Evolutionary conservation across 169 alveolate species (phyloP).

Genomic region (Amoebophrya sp.): DNA sequence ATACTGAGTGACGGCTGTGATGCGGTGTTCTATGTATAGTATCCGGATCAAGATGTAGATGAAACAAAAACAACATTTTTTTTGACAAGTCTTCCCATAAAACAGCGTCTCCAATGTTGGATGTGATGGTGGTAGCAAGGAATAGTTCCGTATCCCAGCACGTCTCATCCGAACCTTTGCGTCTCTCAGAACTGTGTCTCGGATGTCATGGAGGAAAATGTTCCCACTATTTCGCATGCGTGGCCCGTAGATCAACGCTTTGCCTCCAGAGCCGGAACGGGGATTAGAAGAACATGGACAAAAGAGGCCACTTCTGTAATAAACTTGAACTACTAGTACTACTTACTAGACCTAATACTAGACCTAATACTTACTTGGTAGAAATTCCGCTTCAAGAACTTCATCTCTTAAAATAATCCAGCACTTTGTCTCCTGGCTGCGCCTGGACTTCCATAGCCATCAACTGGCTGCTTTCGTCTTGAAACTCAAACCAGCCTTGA

Average conservation of each 20-base stretch:
- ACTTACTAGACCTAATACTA: too few relatives aligned
- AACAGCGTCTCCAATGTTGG: constrained; percentile 52
- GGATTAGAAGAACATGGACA: constrained; percentile 81
- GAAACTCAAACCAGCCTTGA: constrained; percentile 79
- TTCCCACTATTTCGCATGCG: constrained; percentile 76
- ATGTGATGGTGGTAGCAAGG: constrained; percentile 60
- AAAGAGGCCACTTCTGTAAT: too few relatives aligned
- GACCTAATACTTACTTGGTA: too few relatives aligned
- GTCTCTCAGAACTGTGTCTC: constrained; percentile 59
- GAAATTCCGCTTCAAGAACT: constrained; percentile 18
- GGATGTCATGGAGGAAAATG: constrained; percentile 78
- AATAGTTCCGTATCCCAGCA: constrained; percentile 82
- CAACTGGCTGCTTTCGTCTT: constrained; percentile 82
- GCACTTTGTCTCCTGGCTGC: background rate
- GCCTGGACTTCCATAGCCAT: constrained; percentile 58
- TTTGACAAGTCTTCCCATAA: too few relatives aligned
- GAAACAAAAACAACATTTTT: too few relatives aligned
- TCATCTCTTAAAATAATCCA: background rate
- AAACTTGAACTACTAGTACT: too few relatives aligned
- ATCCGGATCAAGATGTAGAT: too few relatives aligned
- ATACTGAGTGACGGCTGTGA: too few relatives aligned
- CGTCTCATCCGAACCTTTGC: constrained; percentile 77
- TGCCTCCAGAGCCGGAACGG: constrained; percentile 93
- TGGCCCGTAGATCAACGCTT: constrained; percentile 80
- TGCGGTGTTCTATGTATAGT: too few relatives aligned